Base-by-base conservation (phyloP, 75 land plant species). In the Selaginella tamariscina region DNA sequence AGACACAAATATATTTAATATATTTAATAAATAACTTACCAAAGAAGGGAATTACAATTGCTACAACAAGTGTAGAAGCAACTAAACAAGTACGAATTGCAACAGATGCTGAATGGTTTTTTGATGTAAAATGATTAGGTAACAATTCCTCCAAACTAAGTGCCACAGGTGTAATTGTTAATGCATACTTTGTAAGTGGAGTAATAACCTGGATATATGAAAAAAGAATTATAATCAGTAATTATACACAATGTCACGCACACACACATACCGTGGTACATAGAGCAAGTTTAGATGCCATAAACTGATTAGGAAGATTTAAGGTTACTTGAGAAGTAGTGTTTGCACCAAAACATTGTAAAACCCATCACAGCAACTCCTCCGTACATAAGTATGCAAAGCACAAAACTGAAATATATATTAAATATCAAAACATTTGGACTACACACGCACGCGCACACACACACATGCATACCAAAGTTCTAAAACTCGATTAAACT, bases 91-190 rank as follows among this genome's bases (percentile, higher is more conserved):
- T 83, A 66, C 96, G 82, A 21, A 94, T 85, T 27, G 75, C 54
- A 20, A 32, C 66, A 72, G 76, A 72, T 8, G 30, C 49, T 5
- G 15, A 39, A 9, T 67, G 59, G 28, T 39, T 23, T 28, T 72
- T 68, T 23, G 22, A 15, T 0, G 73, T 23, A 29, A 64, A 56
- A 18, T 44, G 57, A 1, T 29, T 39, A 5, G 98, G 91, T n/a
- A 94, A 78, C 44, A 94, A 55, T 71, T 94, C 98, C 77, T 94
- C 98, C 68, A 94, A 70, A 74, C 91, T 75, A 74, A 90, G 56
- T 27, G 96, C 96, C n/a, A 94, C 81, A 27, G 98, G 98, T 20
- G 83, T 74, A 55, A 94, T 77, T 44, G 96, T 87, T 66, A 94
- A 79, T 65, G 98, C 96, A 83, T 82, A 39, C 15, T 39, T 39